Evolutionary conservation across 1,284 basidiomycete species (phyloP), one percentile per base, ranked within the genome.

Genomic region (Kalmanozyma brasiliensis): DNA sequence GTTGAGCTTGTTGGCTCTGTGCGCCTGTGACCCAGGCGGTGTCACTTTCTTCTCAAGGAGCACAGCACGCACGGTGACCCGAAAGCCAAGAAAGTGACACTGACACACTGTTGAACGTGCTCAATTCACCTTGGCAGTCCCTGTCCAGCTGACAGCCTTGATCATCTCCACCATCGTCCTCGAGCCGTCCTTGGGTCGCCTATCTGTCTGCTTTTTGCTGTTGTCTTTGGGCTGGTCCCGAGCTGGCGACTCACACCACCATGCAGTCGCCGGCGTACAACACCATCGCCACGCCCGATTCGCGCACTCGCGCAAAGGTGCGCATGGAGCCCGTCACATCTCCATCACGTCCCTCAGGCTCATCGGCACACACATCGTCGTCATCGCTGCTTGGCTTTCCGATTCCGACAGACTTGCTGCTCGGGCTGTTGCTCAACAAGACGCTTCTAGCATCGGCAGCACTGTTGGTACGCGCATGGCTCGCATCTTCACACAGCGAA

Each of bases 391-490:
- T 70, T 22, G 57, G 67, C 43, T 56, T 59, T 19, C 57, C 73
- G 17, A 80, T 81, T 44, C 79, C 77, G 6, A 76, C 77, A 8
- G 73, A 80, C 45, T 67, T 80, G 16, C 61, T 80, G 23, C 76
- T 81, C 11, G 79, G 65, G 1, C 59, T 80, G 35, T 57, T 81
- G 20, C 69, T 81, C 61, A 73, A 75, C 52, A 81, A 81, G 56
- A 77, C 79, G 11, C 52, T 80, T 5, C 56, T 81, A n/a, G 78
- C 78, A 8, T 76, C 76, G 2, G 63, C 79, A 8, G 78, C 78
- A 3, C 60, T 80, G 38, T 68, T 80, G 8, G 74, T 76, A 2
- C 53, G 74, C n/a, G 71, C 78, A 10, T 81, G 79, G 79, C 75
- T 81, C 3, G 46, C 75, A 4, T 67, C 65, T 3, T 38, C 62